Evolutionary conservation across 2,329 filamentous ascomycete species (phyloP).

Genomic region (Colletotrichum tabaci): DNA sequence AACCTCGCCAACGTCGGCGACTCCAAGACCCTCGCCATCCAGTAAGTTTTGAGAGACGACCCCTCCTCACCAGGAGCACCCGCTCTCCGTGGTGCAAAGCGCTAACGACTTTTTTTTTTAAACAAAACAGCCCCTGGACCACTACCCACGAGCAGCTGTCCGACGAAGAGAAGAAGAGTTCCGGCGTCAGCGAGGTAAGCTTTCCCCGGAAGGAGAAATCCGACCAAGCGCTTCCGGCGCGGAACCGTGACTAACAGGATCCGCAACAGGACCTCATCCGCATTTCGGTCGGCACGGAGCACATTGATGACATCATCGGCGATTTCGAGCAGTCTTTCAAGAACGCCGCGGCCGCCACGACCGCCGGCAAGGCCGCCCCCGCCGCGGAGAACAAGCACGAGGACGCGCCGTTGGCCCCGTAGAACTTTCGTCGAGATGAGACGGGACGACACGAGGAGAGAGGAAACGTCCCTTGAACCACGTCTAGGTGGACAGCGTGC

Average conservation of each 20-base stretch:
- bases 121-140: conserved; percentile 76
- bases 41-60: conserved; percentile 58
- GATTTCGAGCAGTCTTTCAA: conserved; percentile 95
- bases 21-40: conserved; percentile 93
- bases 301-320: conserved; percentile 96
- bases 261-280: conserved; percentile 83
- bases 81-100: neutral
- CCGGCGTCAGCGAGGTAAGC: conserved; percentile 83
- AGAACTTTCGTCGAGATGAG: conserved; percentile 16
- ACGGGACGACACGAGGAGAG: neutral
- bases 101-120: neutral
- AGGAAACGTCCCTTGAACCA: neutral
- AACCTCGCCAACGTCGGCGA: conserved; percentile 98
- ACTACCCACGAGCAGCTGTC: conserved; percentile 95
- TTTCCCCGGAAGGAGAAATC: neutral
- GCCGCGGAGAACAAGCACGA: conserved; percentile 51
- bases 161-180: conserved; percentile 83
- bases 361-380: conserved; percentile 48
- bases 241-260: neutral
- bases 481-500: neutral
- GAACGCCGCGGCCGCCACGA: conserved; percentile 65
- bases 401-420: conserved; percentile 54
- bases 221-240: neutral
- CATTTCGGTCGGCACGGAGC: conserved; percentile 95
- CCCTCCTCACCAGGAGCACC: neutral